Evolutionary conservation across 257 asterid species (phyloP).

Genomic region (Solanum verrucosum): DNA sequence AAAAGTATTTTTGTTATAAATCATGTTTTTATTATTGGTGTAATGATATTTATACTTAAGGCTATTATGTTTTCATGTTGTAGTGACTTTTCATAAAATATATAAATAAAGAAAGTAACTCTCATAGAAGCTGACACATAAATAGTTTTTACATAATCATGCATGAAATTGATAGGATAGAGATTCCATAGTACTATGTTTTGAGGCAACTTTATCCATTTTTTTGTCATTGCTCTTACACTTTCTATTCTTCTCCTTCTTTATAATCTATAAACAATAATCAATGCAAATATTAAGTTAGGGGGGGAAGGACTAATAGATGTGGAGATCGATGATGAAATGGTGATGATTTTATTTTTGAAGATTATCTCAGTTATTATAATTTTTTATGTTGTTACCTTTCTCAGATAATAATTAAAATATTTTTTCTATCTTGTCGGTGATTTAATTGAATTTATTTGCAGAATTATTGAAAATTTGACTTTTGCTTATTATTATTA

Average conservation of each 20-base stretch:
- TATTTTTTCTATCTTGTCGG: background rate
- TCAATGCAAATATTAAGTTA: too few species aligned
- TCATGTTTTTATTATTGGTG: background rate
- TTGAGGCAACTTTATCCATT: background rate
- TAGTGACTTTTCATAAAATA: background rate
- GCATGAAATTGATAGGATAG: background rate
- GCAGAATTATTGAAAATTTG: background rate
- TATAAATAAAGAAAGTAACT: background rate
- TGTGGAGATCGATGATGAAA: background rate
- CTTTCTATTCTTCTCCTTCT: background rate
- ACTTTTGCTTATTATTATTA: too few species aligned
- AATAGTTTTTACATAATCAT: background rate
- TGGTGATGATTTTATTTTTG: background rate
- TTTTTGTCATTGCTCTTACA: background rate
- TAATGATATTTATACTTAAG: background rate
- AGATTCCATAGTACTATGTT: background rate
- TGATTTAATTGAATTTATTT: background rate
- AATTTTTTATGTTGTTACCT: background rate
- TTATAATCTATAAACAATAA: too few species aligned
- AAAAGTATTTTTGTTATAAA: background rate
- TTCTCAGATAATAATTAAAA: too few species aligned
- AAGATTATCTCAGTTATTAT: background rate
- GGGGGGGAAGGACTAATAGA: background rate
- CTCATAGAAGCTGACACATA: background rate
- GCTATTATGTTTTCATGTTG: background rate